Evolutionary conservation across 2,329 filamentous ascomycete species (phyloP).

Genomic region (Colletotrichum sp.): DNA sequence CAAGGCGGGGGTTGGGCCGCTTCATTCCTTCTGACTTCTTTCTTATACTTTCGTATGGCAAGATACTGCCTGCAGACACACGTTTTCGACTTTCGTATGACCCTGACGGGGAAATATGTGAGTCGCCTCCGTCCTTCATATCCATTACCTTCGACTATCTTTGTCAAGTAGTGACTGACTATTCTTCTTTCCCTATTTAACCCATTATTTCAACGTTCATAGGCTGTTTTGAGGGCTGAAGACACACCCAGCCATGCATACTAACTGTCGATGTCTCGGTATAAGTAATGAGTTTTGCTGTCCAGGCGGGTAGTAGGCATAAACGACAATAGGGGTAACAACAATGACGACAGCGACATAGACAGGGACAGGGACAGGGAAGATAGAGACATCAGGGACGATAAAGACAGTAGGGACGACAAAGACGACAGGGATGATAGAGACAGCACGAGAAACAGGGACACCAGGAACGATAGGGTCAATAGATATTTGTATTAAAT

Average conservation of each 20-base stretch:
- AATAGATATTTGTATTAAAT: background rate
- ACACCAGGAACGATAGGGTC: background rate
- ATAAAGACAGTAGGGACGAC: background rate
- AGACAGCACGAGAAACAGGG: background rate
- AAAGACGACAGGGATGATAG: background rate
- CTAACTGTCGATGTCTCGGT: fast-evolving
- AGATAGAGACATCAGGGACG: background rate
- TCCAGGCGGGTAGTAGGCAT: background rate
- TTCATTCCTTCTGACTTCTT: background rate
- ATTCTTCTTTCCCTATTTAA: background rate
- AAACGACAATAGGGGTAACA: background rate
- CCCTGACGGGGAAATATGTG: background rate
- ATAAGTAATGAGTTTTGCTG: background rate
- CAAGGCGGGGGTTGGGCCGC: fast-evolving
- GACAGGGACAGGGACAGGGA: background rate
- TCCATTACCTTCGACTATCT: background rate
- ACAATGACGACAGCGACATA: background rate
- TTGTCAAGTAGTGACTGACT: background rate
- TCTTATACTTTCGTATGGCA: background rate
- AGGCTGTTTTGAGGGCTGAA: background rate
- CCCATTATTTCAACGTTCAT: background rate
- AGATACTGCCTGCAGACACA: background rate
- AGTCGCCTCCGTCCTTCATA: background rate
- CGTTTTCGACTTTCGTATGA: background rate
- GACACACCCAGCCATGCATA: fast-evolving